A percentile compares a stretch with the other conserved stretches of the same genome.
Conservation (phyloP, 2,329 filamentous ascomycete genomes). For the Sclerotinia subarctica region DNA sequence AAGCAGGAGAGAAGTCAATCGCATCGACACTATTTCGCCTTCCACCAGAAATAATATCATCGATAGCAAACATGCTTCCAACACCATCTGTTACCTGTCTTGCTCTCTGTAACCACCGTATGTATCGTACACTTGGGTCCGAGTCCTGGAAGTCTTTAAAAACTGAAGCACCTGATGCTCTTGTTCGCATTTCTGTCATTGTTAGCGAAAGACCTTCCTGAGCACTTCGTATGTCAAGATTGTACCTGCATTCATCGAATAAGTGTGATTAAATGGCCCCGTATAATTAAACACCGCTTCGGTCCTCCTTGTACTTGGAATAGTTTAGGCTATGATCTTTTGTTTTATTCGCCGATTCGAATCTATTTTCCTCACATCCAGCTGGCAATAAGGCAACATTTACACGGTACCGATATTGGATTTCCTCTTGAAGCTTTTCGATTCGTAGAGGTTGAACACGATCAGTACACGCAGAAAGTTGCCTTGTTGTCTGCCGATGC, state of each 20-base stretch:
- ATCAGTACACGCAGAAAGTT: neutral
- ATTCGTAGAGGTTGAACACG: neutral
- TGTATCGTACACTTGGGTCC: neutral
- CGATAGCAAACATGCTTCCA: constrained; percentile 18
- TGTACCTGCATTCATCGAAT: neutral
- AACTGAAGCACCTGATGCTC: neutral
- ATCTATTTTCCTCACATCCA: constrained; percentile 6
- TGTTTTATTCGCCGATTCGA: neutral
- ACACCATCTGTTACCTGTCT: neutral
- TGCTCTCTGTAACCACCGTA: neutral
- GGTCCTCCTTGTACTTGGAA: neutral
- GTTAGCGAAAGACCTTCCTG: constrained; percentile 19
- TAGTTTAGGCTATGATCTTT: neutral
- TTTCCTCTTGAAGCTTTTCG: constrained; percentile 1
- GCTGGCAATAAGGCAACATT: constrained; percentile 2
- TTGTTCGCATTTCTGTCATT: neutral
- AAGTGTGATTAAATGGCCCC: neutral
- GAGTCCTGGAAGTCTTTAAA: neutral
- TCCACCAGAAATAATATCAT: constrained; percentile 18
- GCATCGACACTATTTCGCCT: constrained; percentile 5
- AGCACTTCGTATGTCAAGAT: constrained; percentile 8
- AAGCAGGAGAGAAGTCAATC: neutral
- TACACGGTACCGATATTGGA: constrained; percentile 2
- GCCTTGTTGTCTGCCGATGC: constrained; percentile 9
- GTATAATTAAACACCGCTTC: neutral